These are phyloP conservation scores for Cordyceps militaris DNA, from an alignment of 2,329 filamentous ascomycete genomes.

Conservation along the genomic window DNA sequence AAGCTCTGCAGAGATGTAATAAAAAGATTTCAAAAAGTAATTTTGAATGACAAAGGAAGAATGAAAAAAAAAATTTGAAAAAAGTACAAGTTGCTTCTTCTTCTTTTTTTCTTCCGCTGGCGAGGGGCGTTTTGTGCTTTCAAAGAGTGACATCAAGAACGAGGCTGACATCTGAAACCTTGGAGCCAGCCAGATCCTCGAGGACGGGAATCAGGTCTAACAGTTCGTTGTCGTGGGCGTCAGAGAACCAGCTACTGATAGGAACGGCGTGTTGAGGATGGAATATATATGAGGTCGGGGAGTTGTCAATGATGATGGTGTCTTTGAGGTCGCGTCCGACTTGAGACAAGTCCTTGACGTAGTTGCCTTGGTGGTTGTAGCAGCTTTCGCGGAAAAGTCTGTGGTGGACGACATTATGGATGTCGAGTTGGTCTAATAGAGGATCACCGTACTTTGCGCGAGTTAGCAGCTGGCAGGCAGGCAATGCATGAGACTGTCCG, in stretches of 20 bases:
- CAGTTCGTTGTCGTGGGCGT: slow-evolving; percentile 97
- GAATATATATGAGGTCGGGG: slow-evolving; percentile 98
- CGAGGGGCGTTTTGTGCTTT: slow-evolving; percentile 24
- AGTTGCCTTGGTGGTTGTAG: slow-evolving; percentile 99
- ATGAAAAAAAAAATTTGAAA: slow-evolving; percentile 21
- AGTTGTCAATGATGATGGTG: slow-evolving; percentile 99
- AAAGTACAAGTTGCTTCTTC: slow-evolving; percentile 11
- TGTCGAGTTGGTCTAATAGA: slow-evolving; percentile 90
- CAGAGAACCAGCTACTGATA: slow-evolving; percentile 99
- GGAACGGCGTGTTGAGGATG: slow-evolving; percentile 97
- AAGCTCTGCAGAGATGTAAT: slow-evolving; percentile 12
- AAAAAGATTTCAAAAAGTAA: slow-evolving; percentile 7
- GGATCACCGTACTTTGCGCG: slow-evolving; percentile 79
- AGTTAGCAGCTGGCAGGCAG: slow-evolving; percentile 17
- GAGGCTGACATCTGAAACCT: slow-evolving; percentile 92
- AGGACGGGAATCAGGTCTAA: slow-evolving; percentile 96
- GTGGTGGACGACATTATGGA: slow-evolving; percentile 94
- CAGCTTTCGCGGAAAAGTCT: slow-evolving; percentile 95
- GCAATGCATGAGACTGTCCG: no score
- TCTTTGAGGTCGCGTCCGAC: slow-evolving; percentile 92
- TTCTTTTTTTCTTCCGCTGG: slow-evolving; percentile 13
- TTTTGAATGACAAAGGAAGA: slow-evolving; percentile 22
- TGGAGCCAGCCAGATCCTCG: slow-evolving; percentile 83
- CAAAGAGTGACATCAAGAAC: slow-evolving; percentile 85
- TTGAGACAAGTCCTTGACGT: slow-evolving; percentile 98